Conservation (phyloP, 2,329 filamentous ascomycete species). For the Diplodia corticola region DNA sequence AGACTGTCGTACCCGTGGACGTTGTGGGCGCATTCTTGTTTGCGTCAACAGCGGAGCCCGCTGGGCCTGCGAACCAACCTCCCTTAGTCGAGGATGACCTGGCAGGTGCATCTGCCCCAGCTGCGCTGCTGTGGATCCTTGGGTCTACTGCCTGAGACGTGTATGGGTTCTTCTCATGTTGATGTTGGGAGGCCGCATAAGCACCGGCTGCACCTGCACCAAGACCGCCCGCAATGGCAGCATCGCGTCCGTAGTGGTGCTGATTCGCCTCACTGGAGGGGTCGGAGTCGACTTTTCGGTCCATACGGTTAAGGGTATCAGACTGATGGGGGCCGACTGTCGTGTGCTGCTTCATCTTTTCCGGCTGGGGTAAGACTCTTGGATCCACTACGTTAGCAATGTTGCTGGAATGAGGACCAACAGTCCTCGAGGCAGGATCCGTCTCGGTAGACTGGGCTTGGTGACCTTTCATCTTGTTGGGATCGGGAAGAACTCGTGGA, state of each 20-base stretch:
- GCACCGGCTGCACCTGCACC: conserved; percentile 23
- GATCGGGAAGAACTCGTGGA: conserved; percentile 18
- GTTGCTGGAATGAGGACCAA: conserved; percentile 32
- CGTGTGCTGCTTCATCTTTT: conserved; percentile 31
- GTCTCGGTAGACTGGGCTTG: conserved; percentile 5
- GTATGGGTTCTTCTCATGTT: conserved; percentile 15
- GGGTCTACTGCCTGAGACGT: conserved; percentile 3
- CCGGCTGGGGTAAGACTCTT: conserved; percentile 30
- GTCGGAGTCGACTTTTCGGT: conserved; percentile 33
- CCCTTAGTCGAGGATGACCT: not conserved
- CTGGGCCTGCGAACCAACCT: conserved; percentile 13
- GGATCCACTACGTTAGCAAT: conserved; percentile 30
- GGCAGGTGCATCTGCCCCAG: not conserved
- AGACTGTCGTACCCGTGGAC: not conserved
- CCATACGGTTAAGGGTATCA: conserved; percentile 30
- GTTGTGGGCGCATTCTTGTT: not conserved
- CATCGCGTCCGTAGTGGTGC: conserved; percentile 31
- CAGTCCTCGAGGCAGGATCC: conserved; percentile 30
- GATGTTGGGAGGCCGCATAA: conserved; percentile 4
- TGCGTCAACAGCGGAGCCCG: not conserved
- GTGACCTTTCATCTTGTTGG: conserved; percentile 20
- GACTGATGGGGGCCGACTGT: conserved; percentile 30
- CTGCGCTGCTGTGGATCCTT: not conserved
- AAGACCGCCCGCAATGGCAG: conserved; percentile 29
- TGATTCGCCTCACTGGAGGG: conserved; percentile 20